phyloP scores from a whole-genome alignment of 2,329 filamentous ascomycete species.

The Penicillium sclerotigenum region DNA sequence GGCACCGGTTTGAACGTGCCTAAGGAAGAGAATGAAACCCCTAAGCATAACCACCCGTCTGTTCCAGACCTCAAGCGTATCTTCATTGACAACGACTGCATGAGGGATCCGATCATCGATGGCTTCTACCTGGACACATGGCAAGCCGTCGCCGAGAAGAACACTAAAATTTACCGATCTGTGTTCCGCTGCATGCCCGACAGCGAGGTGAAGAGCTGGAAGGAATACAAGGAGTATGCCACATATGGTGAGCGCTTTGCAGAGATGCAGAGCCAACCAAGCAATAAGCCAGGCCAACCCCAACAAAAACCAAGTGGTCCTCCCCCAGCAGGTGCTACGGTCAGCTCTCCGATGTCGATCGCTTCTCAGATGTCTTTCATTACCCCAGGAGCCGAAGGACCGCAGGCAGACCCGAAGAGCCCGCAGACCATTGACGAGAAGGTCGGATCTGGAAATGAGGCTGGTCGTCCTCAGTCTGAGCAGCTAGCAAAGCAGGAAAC shows the following conservation, averaged over 20 bases:
- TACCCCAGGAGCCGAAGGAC: constrained; percentile 32
- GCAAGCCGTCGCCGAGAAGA: constrained; percentile 84
- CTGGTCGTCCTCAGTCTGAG: constrained; percentile 34
- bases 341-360: constrained; percentile 21
- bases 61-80: constrained; percentile 68
- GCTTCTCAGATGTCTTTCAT: constrained; percentile 25
- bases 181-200: constrained; percentile 98
- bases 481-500: constrained; percentile 29
- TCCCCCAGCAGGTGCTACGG: constrained; percentile 33
- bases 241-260: constrained; percentile 76
- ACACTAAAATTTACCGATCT: constrained; percentile 87
- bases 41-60: constrained; percentile 47
- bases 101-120: constrained; percentile 82
- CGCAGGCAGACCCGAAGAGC: constrained; percentile 30
- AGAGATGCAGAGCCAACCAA: constrained; percentile 58
- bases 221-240: constrained; percentile 81
- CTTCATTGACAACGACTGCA: constrained; percentile 81
- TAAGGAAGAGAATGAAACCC: constrained; percentile 47
- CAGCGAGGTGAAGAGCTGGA: constrained; percentile 88
- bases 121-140: constrained; percentile 84
- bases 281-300: constrained; percentile 48
- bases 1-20: constrained; percentile 64
- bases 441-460: constrained; percentile 34
- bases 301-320: constrained; percentile 42
- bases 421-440: constrained; percentile 34